Base-by-base conservation (phyloP, 805 yeast genomes). In the Barnettozyma botsteinii region DNA sequence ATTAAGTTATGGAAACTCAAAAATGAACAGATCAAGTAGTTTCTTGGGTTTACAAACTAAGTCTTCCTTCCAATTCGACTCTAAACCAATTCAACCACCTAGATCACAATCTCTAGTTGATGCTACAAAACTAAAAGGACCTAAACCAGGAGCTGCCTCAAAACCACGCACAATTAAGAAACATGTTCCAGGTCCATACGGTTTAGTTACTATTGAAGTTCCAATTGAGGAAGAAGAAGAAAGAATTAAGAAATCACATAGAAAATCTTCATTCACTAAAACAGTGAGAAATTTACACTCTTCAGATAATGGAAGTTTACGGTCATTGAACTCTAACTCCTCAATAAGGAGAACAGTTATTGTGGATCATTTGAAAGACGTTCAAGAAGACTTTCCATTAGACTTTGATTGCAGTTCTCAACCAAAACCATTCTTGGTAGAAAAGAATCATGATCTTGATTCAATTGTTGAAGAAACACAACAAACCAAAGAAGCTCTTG, bases 141-240 rank as follows among this genome's bases (percentile, higher is more conserved):
- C 28, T 26, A 42, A 30, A 18, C 46, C 49, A 9, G 20, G 19
- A 26, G 17, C 35, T 11, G 21, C 15, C 18, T 3, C 32, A 3
- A 47, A 41, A 24, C 65, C 67, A 12, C 72, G 65, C 40, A 80
- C 73, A 62, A 72, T 81, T 9, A 81, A 79, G 48, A 80, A 76
- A 47, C 83, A 82, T 61, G 70, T 83, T 33, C 91, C 93, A 2
- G 80, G 87, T 2, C 79, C 85, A 4, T 70, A 75, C 50, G 93
- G 93, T 12, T 67, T 83, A 40, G 73, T 79, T 36, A 69, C 81
- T 9, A 66, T 83, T 5, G 89, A 83, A 49, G 88, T 83, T 4
- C 85, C 87, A 0, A 71, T 69, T 11, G 59, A 55, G 18, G 57
- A 52, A 31, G 50, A 45, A 17, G 45, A 44, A 8, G 53, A 47